phyloP scores from a whole-genome alignment of 306 rosid species.

The Begonia loranthoides region DNA sequence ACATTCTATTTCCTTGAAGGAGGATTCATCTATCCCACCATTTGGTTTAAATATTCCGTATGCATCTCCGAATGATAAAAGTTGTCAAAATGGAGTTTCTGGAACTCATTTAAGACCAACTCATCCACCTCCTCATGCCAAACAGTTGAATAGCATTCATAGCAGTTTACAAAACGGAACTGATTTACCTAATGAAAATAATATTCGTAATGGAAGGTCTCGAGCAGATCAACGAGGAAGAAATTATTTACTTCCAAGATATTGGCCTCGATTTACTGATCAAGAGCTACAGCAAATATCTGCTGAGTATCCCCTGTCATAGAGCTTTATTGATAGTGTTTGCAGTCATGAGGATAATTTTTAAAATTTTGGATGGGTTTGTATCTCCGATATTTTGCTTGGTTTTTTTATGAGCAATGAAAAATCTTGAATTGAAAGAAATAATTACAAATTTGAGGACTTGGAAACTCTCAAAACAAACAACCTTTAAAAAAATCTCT shows the following conservation, averaged over 20 bases:
- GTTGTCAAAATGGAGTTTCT: conserved; percentile 43
- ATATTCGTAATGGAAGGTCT: conserved; percentile 75
- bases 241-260: conserved; percentile 76
- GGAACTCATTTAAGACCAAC: conserved; percentile 55
- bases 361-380: too few species aligned
- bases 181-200: conserved; percentile 62
- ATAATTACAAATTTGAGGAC: too few species aligned
- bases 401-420: too few species aligned
- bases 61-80: conserved; percentile 61
- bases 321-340: too few species aligned
- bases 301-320: conserved; percentile 72
- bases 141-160: conserved; percentile 23
- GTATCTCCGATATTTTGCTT: too few species aligned
- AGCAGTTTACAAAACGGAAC: conserved; percentile 38
- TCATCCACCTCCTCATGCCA: conserved; percentile 40
- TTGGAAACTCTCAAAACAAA: too few species aligned
- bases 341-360: background rate
- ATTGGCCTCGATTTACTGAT: conserved; percentile 98
- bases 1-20: conserved; percentile 14
- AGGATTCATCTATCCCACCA: conserved; percentile 31
- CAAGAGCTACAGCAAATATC: conserved; percentile 84
- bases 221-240: conserved; percentile 81
- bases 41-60: conserved; percentile 47
- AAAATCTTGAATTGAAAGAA: too few species aligned
- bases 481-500: too few species aligned